Evolutionary conservation across 495 filamentous ascomycete genomes (phyloP).

Genomic region (Neurospora tetraspora): DNA sequence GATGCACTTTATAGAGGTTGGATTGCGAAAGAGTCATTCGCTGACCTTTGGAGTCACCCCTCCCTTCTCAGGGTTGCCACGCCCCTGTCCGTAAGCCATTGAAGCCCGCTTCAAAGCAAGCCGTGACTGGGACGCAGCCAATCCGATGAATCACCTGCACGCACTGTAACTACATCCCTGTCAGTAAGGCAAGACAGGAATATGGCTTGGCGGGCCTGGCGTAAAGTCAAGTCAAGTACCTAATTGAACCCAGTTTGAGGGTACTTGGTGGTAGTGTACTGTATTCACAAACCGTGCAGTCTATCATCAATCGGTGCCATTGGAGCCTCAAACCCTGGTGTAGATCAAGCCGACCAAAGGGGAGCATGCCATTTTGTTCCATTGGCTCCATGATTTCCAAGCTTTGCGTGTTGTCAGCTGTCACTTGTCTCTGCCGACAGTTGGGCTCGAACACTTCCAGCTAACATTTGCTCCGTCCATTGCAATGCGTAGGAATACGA

Average conservation of each 20-base stretch:
- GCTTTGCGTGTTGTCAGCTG: background rate
- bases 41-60: background rate
- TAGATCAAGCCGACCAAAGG: background rate
- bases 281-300: background rate
- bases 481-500: background rate
- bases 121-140: background rate
- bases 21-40: background rate
- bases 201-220: background rate
- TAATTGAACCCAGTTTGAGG: background rate
- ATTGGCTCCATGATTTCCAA: no score
- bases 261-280: background rate
- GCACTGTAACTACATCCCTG: background rate
- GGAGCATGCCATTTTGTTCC: no score
- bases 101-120: background rate
- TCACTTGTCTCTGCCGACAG: background rate
- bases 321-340: background rate
- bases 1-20: background rate
- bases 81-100: background rate
- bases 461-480: background rate
- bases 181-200: background rate
- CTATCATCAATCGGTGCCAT: background rate
- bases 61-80: background rate
- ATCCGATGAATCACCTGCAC: background rate
- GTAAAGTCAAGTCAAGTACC: background rate
- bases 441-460: background rate